Conservation (phyloP, 75 land plant genomes). For the Larix kaempferi region DNA sequence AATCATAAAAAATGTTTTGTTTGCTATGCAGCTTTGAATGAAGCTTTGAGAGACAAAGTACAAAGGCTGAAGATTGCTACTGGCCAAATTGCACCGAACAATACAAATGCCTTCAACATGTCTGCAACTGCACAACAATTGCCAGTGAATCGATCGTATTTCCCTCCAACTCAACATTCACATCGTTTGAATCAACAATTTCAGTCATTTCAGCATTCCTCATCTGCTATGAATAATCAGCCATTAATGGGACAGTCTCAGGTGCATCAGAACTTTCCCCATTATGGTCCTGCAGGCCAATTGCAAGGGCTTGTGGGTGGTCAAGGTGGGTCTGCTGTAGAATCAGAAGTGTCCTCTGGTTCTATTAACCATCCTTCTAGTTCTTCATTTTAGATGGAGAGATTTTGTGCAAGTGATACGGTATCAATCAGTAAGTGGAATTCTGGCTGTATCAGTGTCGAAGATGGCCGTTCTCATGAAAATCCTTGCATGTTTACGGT, state of each 20-base stretch:
- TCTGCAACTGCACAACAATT: constrained; percentile 57
- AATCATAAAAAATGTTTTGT: not conserved
- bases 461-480: not conserved
- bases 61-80: constrained; percentile 69
- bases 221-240: constrained; percentile 29
- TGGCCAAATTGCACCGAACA: constrained; percentile 36
- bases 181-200: constrained; percentile 25
- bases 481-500: constrained; percentile 1
- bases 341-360: constrained; percentile 55
- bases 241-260: constrained; percentile 40
- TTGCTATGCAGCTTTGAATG: constrained; percentile 51
- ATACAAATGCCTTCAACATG: constrained; percentile 38
- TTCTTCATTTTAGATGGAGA: constrained; percentile 1
- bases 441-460: not conserved
- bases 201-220: constrained; percentile 44
- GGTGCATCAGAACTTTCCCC: constrained; percentile 44
- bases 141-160: constrained; percentile 27
- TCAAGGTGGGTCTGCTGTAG: constrained; percentile 36
- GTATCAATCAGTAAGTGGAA: not conserved
- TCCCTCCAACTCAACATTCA: constrained; percentile 39
- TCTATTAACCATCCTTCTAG: constrained; percentile 39
- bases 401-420: not conserved
- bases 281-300: constrained; percentile 59
- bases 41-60: constrained; percentile 58
- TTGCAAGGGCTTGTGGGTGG: constrained; percentile 57